Base-by-base conservation (phyloP, 768 basidiomycete species). In the Amanita brunnescens region DNA sequence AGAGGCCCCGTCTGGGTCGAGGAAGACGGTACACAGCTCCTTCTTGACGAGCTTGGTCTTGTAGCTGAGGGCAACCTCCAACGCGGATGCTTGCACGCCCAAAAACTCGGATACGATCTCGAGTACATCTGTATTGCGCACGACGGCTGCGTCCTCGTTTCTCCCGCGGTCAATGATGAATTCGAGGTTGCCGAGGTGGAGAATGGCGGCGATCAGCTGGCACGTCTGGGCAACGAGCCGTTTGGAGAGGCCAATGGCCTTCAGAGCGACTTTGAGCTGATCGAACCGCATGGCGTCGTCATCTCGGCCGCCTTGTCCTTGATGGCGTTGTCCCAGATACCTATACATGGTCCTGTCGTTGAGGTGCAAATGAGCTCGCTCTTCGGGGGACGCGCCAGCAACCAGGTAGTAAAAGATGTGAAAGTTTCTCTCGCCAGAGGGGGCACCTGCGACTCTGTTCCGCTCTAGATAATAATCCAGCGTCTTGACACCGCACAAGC, bases 371-470 rank as follows among this genome's bases (percentile, higher is more conserved):
- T 94, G 91, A 24, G 87, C 81, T 12, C 89, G 74, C 64, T 99
- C 96, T 60, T 98, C 96, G 0, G 79, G 61, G 0, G 86, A 81
- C 1, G 93, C 92, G 21, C 96, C 95, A 0, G 91, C 87, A 53
- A 94, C 83, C 60, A 99, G 80, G 65, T 96, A 96, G 64, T 98
- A 97, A 68, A 98, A 96, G 32, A 95, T 92, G 66, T 99, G 93
- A 64, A 98, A 97, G 58, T 96, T 97, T 9, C 94, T 81, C 67
- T 99, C 94, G 49, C 92, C 93, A 0, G 85, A 88, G 0, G 91
- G 88, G 0, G 88, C 80, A 18, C 82, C 81, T 5, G 91, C 79
- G n/a, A 97, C 91, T 8, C 93, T 83, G 58, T 85, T 89, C 49
- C 89, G 76, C 65, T 97, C 92, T 47, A 99, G 78, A 68, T 95